These are phyloP conservation scores for Penicillium oxalicum DNA, from an alignment of 2,329 filamentous ascomycete genomes.

Conservation along the genomic window DNA sequence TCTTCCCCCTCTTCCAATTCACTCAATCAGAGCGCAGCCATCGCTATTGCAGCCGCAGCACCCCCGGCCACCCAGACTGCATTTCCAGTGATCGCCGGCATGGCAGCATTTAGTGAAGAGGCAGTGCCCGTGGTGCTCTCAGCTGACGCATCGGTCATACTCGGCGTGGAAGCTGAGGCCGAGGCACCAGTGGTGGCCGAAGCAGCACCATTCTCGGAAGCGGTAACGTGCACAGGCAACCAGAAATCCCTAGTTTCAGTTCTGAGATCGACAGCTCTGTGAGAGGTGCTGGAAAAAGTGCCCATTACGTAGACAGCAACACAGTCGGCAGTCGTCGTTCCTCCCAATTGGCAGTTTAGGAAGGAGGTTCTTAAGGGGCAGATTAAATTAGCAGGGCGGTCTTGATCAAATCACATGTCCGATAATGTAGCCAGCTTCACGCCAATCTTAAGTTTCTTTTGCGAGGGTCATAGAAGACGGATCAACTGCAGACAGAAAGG, in stretches of 20 bases:
- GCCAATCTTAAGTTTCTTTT: too few relatives aligned
- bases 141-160: constrained; percentile 2
- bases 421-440: too few relatives aligned
- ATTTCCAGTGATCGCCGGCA: constrained; percentile 13
- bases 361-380: neutral
- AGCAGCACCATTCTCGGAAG: neutral
- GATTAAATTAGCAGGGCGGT: neutral
- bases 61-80: constrained; percentile 13
- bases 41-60: constrained; percentile 11
- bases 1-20: too few relatives aligned
- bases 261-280: neutral
- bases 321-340: constrained; percentile 2
- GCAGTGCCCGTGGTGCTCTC: neutral
- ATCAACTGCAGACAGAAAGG: too few relatives aligned
- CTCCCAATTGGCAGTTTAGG: constrained; percentile 4
- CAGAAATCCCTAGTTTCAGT: constrained; percentile 3
- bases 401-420: neutral
- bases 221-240: constrained; percentile 5
- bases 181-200: constrained; percentile 7
- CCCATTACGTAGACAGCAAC: neutral
- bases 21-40: constrained; percentile 1
- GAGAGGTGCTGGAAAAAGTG: neutral
- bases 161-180: constrained; percentile 1
- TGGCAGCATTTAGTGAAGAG: constrained; percentile 9
- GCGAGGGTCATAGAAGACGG: too few relatives aligned